Base-by-base conservation (phyloP, 805 yeast species). In the Brettanomyces anomalus region DNA sequence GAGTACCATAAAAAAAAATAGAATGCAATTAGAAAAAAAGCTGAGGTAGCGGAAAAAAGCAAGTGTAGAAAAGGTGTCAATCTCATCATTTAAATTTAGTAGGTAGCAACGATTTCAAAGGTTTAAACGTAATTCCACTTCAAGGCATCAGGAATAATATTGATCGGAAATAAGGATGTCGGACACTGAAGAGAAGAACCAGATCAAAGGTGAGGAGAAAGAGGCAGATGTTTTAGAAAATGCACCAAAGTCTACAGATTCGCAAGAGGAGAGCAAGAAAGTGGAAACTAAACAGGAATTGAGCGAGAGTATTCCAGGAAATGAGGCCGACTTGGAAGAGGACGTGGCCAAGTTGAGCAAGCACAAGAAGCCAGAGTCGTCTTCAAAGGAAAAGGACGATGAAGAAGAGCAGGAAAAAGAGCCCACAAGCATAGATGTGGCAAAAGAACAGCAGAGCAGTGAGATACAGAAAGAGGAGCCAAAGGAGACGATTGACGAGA, bases 301-400 rank as follows among this genome's bases (percentile, higher is more conserved):
- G 28, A 24, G 28, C 28, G 28, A 24, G 28, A 24, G 28, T 24
- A 7, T 24, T 7, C 10, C 10, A 24, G 28, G 10, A 7, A 11
- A 24, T 24, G 28, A 24, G 15, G 44, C 17, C 5, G 56, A 52
- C 28, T 33, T 51, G 14, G 55, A 53, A 18, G 48, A 45, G 1
- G 54, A 50, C 21, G 44, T 50, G 31, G 43, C 46, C 1, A 47
- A 17, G 39, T 14, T 21, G 19, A 15, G 37, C 40, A 14, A 24
- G 37, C 36, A 28, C 16, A 8, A 35, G 36, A 37, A 21, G 19
- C 5, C 30, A 15, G 13, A 20, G 17, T 5, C 20, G 16, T 33
- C 20, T 17, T 21, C 5, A 46, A 49, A 37, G 45, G 34, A 13
- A 19, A 37, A 19, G 20, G 28, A 28, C 24, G 37, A 18, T 11